Base-by-base conservation (phyloP, 2,329 filamentous ascomycete species). In the Hymenoscyphus fraxineus region DNA sequence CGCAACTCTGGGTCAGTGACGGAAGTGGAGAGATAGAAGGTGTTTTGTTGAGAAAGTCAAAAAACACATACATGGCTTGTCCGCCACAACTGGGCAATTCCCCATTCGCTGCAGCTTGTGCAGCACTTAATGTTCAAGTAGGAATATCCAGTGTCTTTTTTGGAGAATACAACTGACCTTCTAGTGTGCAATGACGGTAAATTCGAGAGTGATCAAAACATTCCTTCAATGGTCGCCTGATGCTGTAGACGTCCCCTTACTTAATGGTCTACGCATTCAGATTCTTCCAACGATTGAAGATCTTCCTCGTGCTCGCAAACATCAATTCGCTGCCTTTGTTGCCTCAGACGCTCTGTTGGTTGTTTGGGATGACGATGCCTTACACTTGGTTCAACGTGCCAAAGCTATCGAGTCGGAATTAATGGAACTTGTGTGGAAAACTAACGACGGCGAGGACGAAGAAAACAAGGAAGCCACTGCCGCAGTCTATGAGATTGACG, bases 311-410 rank as follows among this genome's bases (percentile, higher is more conserved):
- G 90, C 89, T 5, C 83, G 90, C 65, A 93, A 92, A 75, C 86
- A 92, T 74, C 91, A 94, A 74, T 93, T 90, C 69, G 91, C 90
- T 13, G 91, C 91, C 7, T 93, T 94, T 74, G 82, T 94, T 54
- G 87, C 89, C 1, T 85, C 84, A 0, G 87, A 91, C 67, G 85
- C 85, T 4, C 79, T 93, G 5, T 79, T 95, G 1, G 80, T 94
- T 1, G 90, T 94, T 0, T 95, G 91, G 91, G 91, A 94, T 69
- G 91, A 94, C 69, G 89, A 93, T 64, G 85, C 90, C 0, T 80
- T 88, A 63, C 86, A 92, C 72, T 79, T 94, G 9, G 81, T 93
- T 5, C 78, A 85, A 63, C 82, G 90, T 63, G 91, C 89, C 56
- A 87, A 88, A 73, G 82, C 82, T 40, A 92, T 94, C 65, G 89